phyloP scores from a whole-genome alignment of 768 basidiomycete species.

The Phaffia australis region DNA sequence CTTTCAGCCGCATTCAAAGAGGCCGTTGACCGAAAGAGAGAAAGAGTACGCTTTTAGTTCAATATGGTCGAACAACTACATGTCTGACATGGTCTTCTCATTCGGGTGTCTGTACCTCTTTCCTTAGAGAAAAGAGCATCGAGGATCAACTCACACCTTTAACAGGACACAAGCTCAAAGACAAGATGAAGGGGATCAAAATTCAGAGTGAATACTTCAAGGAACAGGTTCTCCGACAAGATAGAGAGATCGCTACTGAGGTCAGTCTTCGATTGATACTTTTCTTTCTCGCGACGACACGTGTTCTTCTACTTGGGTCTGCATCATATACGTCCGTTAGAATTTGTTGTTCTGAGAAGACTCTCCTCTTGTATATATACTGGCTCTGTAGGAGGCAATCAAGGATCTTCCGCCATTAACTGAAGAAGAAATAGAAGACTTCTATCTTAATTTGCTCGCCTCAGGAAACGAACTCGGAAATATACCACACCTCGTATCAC shows the following conservation, averaged over 20 bases:
- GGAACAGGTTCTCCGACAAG: not conserved
- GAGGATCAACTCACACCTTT: no score
- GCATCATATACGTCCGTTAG: not conserved
- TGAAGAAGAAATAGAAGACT: conserved; percentile 24
- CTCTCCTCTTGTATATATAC: not conserved
- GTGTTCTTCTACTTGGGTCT: not conserved
- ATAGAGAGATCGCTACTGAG: conserved; percentile 2
- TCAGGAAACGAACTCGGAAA: conserved; percentile 24
- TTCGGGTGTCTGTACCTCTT: no score
- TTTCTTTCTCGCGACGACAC: no score
- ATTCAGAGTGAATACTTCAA: conserved; percentile 4
- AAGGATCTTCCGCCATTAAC: conserved; percentile 13
- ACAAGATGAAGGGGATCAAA: conserved; percentile 8
- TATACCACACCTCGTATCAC: conserved; percentile 9
- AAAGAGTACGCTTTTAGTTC: no score
- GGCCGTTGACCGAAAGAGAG: no score
- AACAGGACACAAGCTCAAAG: conserved; percentile 4
- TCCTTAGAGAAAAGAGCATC: no score
- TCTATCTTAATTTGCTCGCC: conserved; percentile 23
- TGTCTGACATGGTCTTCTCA: no score
- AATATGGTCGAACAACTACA: no score
- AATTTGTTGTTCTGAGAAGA: not conserved
- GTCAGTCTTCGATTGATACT: not conserved
- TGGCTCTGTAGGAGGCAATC: not conserved
- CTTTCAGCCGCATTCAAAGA: no score